Evolutionary conservation across 208 protist species (phyloP).

Genomic region (Porcisia deanei): DNA sequence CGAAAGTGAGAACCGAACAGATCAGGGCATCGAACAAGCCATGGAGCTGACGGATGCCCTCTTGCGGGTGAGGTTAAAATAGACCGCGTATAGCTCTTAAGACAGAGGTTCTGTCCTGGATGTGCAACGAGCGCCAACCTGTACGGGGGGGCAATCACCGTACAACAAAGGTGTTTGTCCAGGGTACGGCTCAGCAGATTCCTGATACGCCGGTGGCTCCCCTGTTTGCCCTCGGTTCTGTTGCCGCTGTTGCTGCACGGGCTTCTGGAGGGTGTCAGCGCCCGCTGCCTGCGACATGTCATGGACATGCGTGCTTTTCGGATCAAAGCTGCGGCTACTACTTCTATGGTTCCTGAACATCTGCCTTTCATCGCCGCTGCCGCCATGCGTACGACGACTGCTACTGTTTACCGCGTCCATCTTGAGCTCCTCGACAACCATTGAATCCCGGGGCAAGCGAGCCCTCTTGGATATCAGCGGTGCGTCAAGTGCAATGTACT

Average conservation of each 20-base stretch:
- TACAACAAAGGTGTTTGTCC: neutral
- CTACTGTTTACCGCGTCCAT: slow-evolving; percentile 27
- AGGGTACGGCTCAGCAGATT: slow-evolving; percentile 1
- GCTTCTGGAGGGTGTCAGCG: neutral
- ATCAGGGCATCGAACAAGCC: too few relatives aligned
- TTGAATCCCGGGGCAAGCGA: slow-evolving; percentile 71
- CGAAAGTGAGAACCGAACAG: too few relatives aligned
- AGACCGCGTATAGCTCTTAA: neutral
- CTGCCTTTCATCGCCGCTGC: slow-evolving; percentile 16
- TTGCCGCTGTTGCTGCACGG: slow-evolving; percentile 5
- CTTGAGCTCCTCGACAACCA: slow-evolving; percentile 87
- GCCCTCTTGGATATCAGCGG: slow-evolving; percentile 59
- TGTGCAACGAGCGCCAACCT: neutral
- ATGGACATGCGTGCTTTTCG: neutral
- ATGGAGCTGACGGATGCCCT: too few relatives aligned
- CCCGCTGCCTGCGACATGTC: neutral
- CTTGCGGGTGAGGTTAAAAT: neutral
- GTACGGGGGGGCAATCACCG: neutral
- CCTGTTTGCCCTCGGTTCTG: slow-evolving; percentile 9
- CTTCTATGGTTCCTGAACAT: slow-evolving; percentile 5
- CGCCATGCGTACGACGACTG: slow-evolving; percentile 14
- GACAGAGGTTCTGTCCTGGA: neutral
- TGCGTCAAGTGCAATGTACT: slow-evolving; percentile 74
- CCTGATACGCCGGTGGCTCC: slow-evolving; percentile 13
- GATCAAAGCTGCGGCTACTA: neutral